phyloP scores from a whole-genome alignment of 805 yeast genomes.

The Candida glaebosa region DNA sequence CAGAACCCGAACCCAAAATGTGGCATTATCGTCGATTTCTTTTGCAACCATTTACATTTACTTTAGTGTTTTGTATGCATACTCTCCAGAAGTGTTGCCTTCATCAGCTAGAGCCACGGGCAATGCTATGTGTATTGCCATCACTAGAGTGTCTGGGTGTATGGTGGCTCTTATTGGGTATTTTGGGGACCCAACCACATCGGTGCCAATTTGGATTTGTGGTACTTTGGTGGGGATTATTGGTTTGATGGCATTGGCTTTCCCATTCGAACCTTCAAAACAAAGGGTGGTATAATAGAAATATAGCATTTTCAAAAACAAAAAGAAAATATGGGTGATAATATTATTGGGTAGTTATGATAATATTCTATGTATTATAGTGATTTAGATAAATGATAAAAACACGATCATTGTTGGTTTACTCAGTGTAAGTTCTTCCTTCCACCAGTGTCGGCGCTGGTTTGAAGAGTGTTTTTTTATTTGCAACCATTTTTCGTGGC shows the following conservation, averaged over 20 bases:
- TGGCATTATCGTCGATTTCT: constrained; percentile 38
- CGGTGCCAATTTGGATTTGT: constrained; percentile 34
- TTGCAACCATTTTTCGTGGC: too few species aligned
- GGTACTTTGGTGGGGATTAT: constrained; percentile 31
- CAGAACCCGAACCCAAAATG: constrained; percentile 47
- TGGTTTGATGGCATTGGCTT: constrained; percentile 27
- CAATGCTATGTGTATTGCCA: constrained; percentile 28
- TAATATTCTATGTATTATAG: background rate
- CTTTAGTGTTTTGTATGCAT: constrained; percentile 32
- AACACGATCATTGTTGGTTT: too few species aligned
- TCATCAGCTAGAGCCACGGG: constrained; percentile 35
- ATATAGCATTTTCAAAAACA: background rate
- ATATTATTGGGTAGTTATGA: background rate
- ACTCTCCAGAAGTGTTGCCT: constrained; percentile 35
- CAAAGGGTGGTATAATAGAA: constrained; percentile 21
- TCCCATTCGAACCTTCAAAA: constrained; percentile 34
- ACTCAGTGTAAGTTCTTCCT: too few species aligned
- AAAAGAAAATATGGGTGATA: background rate
- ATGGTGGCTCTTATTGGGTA: constrained; percentile 34
- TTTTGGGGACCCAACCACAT: constrained; percentile 23
- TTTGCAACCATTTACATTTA: constrained; percentile 41
- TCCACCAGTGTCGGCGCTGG: too few species aligned
- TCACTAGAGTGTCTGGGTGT: constrained; percentile 27
- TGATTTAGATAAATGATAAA: too few species aligned
- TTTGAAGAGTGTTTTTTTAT: too few species aligned